These are phyloP conservation scores for Pythium periplocum DNA, from an alignment of 352 stramenopile species.

Conservation along the genomic window DNA sequence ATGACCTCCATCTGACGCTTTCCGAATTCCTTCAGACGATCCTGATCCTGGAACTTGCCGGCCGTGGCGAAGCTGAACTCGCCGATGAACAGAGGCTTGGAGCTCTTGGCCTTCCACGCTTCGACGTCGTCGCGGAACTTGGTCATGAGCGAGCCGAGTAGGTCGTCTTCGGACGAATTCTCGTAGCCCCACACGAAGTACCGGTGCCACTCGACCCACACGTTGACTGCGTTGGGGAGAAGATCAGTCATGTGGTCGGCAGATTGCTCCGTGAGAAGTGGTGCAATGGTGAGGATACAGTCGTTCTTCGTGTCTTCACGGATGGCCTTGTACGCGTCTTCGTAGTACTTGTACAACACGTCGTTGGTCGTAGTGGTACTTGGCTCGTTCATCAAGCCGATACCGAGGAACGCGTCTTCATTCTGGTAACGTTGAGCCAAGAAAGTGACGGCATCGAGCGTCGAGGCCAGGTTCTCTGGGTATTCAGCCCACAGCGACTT, in stretches of 20 bases:
- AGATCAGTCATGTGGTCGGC: conserved; percentile 45
- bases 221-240: conserved; percentile 59
- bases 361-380: conserved; percentile 38
- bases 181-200: conserved; percentile 85
- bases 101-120: conserved; percentile 31
- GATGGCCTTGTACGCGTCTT: conserved; percentile 57
- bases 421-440: conserved; percentile 62
- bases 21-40: conserved; percentile 44
- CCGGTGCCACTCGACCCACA: conserved; percentile 80
- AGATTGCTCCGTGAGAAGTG: conserved; percentile 44
- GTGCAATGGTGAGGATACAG: conserved; percentile 55
- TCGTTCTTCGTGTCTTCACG: conserved; percentile 40
- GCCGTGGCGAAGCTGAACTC: conserved; percentile 61
- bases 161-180: conserved; percentile 33
- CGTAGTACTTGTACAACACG: conserved; percentile 73
- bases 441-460: conserved; percentile 35
- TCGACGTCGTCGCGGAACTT: conserved; percentile 33
- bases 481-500: conserved; percentile 42
- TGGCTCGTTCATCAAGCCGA: conserved; percentile 75
- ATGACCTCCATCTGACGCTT: conserved; percentile 42
- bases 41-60: conserved; percentile 46
- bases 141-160: conserved; percentile 42
- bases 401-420: conserved; percentile 65
- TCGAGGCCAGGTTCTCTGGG: conserved; percentile 56
- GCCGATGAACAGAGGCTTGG: conserved; percentile 48